These are phyloP conservation scores for Biscutella laevigata DNA, from an alignment of 441 rosid genomes.

Conservation along the genomic window DNA sequence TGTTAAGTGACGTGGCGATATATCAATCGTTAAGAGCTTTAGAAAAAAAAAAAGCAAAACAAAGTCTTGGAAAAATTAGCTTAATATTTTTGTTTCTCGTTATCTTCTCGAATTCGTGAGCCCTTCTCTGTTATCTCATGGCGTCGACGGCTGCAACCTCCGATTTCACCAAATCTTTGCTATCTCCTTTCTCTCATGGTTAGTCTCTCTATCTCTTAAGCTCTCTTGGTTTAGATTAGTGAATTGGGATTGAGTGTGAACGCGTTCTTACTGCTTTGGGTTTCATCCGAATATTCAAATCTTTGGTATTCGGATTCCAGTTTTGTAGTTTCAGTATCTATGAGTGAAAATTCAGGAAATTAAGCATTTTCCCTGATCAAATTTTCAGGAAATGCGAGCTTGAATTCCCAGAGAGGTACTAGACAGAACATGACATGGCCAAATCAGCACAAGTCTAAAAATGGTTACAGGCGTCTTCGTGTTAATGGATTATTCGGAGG, in stretches of 20 bases:
- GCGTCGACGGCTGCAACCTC: slow-evolving; percentile 49
- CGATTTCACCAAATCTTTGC: slow-evolving; percentile 29
- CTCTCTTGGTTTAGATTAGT: not conserved
- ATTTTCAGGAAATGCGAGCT: slow-evolving; percentile 15
- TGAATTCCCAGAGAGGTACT: slow-evolving; percentile 29
- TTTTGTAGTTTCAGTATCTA: not conserved
- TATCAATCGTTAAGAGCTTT: not conserved
- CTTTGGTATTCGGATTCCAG: not conserved
- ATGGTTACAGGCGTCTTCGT: slow-evolving; percentile 30
- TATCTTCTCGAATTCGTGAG: slow-evolving; percentile 4
- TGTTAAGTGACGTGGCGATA: not conserved
- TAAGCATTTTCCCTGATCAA: slow-evolving; percentile 16
- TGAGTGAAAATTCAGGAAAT: not conserved
- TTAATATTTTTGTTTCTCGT: not conserved
- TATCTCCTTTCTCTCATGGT: slow-evolving; percentile 34
- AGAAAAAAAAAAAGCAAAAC: not conserved
- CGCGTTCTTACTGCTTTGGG: not conserved
- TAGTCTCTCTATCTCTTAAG: not conserved
- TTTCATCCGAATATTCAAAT: not conserved
- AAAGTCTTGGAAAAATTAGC: not conserved
- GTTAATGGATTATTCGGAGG: slow-evolving; percentile 68
- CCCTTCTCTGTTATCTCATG: slow-evolving; percentile 26
- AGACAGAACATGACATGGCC: slow-evolving; percentile 26
- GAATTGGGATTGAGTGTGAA: not conserved
- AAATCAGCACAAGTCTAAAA: slow-evolving; percentile 18